These are phyloP conservation scores for Calonectria fujianensis DNA, from an alignment of 2,329 filamentous ascomycete species.

Conservation along the genomic window DNA sequence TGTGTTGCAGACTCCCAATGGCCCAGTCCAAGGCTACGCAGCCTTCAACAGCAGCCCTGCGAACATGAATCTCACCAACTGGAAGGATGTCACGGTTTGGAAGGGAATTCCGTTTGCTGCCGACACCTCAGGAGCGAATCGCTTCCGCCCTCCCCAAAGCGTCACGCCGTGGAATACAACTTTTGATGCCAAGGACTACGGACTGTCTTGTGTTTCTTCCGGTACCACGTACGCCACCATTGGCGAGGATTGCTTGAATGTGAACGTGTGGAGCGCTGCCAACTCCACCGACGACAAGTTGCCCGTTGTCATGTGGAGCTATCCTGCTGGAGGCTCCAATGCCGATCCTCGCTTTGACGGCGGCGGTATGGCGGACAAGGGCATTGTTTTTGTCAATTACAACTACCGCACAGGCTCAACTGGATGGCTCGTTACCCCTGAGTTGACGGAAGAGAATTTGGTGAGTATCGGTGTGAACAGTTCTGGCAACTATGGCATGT, in stretches of 20 bases:
- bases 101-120: constrained; percentile 45
- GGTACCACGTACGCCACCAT: not conserved
- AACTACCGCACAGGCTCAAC: constrained; percentile 10
- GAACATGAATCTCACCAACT: constrained; percentile 33
- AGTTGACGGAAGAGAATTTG: constrained; percentile 10
- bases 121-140: constrained; percentile 37
- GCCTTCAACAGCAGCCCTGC: constrained; percentile 32
- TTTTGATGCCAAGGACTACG: constrained; percentile 15
- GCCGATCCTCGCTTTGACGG: constrained; percentile 29
- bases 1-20: constrained; percentile 4
- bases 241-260: constrained; percentile 7
- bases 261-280: constrained; percentile 37
- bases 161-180: constrained; percentile 17
- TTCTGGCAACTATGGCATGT: constrained; percentile 35
- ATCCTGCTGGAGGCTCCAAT: constrained; percentile 35
- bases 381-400: constrained; percentile 10
- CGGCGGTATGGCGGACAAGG: constrained; percentile 23
- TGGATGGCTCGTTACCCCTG: constrained; percentile 12
- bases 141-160: constrained; percentile 14
- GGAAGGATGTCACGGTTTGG: constrained; percentile 41
- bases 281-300: constrained; percentile 51
- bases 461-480: constrained; percentile 12
- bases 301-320: constrained; percentile 56
- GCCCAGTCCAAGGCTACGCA: constrained; percentile 25
- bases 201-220: constrained; percentile 5